Evolutionary conservation across 2,329 filamentous ascomycete species (phyloP).

Genomic region (Colletotrichum orchidophilum): DNA sequence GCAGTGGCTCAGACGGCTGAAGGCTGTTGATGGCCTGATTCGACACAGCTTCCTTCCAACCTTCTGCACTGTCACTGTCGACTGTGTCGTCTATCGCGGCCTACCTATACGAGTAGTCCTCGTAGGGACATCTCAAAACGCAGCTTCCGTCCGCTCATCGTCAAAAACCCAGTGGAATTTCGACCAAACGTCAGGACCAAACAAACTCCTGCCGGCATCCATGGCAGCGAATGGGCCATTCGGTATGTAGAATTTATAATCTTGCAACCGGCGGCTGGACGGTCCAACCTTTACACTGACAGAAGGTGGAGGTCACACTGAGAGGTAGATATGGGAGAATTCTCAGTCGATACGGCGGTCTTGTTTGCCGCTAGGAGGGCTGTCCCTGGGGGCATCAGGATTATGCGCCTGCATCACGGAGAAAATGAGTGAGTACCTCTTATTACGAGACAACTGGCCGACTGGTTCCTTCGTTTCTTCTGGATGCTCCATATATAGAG

Average conservation of each 20-base stretch:
- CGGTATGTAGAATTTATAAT: not conserved
- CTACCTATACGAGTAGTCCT: not conserved
- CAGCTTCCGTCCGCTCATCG: not conserved
- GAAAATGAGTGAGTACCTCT: not conserved
- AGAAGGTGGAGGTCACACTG: not conserved
- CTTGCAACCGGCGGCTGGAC: not conserved
- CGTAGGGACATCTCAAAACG: not conserved
- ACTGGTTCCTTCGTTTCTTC: not conserved
- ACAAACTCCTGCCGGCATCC: not conserved
- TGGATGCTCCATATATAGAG: not conserved
- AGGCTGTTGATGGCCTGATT: not conserved
- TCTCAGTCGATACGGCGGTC: not conserved
- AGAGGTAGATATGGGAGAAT: not conserved
- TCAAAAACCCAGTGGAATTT: not conserved
- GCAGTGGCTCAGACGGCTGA: slow-evolving; percentile 7
- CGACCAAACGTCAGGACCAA: not conserved
- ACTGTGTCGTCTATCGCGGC: not conserved
- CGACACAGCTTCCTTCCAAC: not conserved
- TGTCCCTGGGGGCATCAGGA: not conserved
- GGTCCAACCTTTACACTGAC: not conserved
- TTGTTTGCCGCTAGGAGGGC: not conserved
- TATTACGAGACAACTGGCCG: not conserved
- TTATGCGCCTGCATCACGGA: not conserved
- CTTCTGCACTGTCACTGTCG: not conserved
- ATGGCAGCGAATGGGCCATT: not conserved